Conservation (phyloP, 1,284 basidiomycete species). For the Schizophyllum commune region DNA sequence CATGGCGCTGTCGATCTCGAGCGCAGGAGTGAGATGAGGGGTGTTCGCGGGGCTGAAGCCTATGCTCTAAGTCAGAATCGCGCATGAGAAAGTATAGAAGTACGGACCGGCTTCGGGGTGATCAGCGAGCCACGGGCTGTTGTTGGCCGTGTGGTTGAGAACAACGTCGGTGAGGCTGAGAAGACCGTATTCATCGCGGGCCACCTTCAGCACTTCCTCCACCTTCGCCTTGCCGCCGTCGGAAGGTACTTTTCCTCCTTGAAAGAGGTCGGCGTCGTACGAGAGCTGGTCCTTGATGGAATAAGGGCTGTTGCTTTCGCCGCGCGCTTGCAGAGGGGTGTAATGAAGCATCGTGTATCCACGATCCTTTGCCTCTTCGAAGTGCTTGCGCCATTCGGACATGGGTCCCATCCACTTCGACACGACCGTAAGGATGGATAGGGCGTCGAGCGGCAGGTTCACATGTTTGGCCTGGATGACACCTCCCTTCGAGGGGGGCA, state of each 20-base stretch:
- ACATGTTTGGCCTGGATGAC: conserved; percentile 41
- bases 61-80: conserved; percentile 23
- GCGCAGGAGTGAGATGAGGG: conserved; percentile 81
- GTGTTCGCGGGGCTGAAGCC: conserved; percentile 86
- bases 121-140: conserved; percentile 84
- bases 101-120: conserved; percentile 87
- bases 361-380: conserved; percentile 74
- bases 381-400: conserved; percentile 67
- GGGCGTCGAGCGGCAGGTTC: conserved; percentile 75
- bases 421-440: conserved; percentile 81
- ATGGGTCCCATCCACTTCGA: conserved; percentile 96
- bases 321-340: conserved; percentile 87
- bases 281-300: conserved; percentile 81
- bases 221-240: conserved; percentile 52
- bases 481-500: conserved; percentile 42
- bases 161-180: conserved; percentile 90
- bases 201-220: conserved; percentile 56
- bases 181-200: conserved; percentile 80
- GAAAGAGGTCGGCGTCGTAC: conserved; percentile 74
- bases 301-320: conserved; percentile 84
- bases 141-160: conserved; percentile 91
- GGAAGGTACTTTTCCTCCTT: conserved; percentile 27
- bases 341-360: conserved; percentile 97
- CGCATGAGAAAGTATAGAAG: background rate
- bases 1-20: conserved; percentile 83